phyloP scores from a whole-genome alignment of 1,139 yeast species.

The Sugiyamaella castrensis region DNA sequence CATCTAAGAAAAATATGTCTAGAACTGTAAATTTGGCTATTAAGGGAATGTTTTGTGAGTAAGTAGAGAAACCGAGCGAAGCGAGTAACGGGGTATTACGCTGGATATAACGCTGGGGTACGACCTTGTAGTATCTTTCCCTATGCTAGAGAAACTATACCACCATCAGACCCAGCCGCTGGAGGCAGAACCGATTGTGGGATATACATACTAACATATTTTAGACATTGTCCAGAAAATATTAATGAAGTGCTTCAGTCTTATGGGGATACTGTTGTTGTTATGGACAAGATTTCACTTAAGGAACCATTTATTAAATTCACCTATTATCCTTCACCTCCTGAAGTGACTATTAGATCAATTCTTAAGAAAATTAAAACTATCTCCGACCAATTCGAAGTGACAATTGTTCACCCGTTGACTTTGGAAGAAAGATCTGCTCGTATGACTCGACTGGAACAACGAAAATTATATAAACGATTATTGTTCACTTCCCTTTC shows the following conservation, averaged over 20 bases:
- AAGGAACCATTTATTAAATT: slow-evolving; percentile 57
- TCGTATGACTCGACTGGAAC: slow-evolving; percentile 50
- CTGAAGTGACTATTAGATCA: slow-evolving; percentile 50
- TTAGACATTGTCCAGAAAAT: slow-evolving; percentile 57
- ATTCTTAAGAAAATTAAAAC: slow-evolving; percentile 51
- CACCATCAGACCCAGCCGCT: too few species aligned
- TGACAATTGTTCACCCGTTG: slow-evolving; percentile 55
- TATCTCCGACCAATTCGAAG: slow-evolving; percentile 47
- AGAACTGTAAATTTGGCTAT: slow-evolving; percentile 57
- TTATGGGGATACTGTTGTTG: slow-evolving; percentile 56
- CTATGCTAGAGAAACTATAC: too few species aligned
- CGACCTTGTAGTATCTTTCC: too few species aligned
- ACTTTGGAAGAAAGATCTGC: slow-evolving; percentile 64
- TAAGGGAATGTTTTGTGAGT: slow-evolving; percentile 66
- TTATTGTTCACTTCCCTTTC: slow-evolving; percentile 49
- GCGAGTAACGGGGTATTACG: too few species aligned
- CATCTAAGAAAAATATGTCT: slow-evolving; percentile 34
- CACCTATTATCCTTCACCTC: slow-evolving; percentile 59
- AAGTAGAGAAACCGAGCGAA: slow-evolving; percentile 21
- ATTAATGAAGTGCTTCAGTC: slow-evolving; percentile 49
- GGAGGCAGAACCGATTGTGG: not conserved
- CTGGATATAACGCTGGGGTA: too few species aligned
- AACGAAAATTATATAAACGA: slow-evolving; percentile 46
- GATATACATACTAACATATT: slow-evolving; percentile 15
- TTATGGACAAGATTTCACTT: slow-evolving; percentile 54